Evolutionary conservation across 2,329 filamentous ascomycete genomes (phyloP).

Genomic region (Ceratocystis albifundus): DNA sequence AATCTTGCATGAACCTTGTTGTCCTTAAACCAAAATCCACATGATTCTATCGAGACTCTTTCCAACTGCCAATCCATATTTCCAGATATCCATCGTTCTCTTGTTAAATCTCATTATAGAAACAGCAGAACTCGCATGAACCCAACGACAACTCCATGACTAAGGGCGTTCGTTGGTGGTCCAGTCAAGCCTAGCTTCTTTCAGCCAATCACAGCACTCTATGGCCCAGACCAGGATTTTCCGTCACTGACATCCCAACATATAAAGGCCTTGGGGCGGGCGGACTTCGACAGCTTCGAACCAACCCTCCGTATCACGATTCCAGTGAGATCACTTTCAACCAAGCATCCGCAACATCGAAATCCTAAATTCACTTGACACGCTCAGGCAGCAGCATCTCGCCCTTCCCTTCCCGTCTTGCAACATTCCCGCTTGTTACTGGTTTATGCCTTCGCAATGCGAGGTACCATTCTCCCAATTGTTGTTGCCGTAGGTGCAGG

Average conservation of each 20-base stretch:
- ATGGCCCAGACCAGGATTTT: neutral
- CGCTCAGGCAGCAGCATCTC: neutral
- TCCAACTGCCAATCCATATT: no score
- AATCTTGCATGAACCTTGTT: no score
- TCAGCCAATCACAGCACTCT: neutral
- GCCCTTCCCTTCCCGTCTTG: neutral
- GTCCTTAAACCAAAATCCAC: no score
- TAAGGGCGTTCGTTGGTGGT: neutral
- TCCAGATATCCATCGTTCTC: no score
- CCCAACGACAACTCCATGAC: neutral
- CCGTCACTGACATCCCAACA: neutral
- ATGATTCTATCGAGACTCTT: no score
- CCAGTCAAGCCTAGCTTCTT: neutral
- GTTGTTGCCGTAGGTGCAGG: conserved; percentile 21
- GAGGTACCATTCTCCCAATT: conserved; percentile 20
- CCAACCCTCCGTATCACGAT: neutral
- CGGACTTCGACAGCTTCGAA: neutral
- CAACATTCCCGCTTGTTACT: no score
- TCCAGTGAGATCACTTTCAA: no score
- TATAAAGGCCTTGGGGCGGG: neutral
- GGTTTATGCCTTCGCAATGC: conserved; percentile 12
- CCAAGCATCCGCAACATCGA: no score
- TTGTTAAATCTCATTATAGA: no score
- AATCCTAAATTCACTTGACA: no score
- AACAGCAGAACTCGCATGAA: neutral